Base-by-base conservation (phyloP, 768 basidiomycete genomes). In the Tylopilus balloui region DNA sequence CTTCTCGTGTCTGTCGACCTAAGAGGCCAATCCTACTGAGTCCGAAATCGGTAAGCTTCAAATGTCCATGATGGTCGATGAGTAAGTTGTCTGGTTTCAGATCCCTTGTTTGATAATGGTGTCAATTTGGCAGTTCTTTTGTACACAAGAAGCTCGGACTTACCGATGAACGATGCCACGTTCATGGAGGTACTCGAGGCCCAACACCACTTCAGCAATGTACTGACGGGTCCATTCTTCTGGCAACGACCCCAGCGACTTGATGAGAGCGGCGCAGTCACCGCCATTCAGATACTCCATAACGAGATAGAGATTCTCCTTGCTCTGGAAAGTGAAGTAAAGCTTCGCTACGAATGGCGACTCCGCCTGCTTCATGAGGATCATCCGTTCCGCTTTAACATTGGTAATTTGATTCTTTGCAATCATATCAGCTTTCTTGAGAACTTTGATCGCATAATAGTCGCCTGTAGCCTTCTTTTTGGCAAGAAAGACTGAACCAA, bases 341-440 rank as follows among this genome's bases (percentile, higher is more conserved):
- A 99, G 75, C 69, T 96, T 96, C 42, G 92, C 92, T 42, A 98
- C 96, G 62, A 98, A 95, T 14, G 96, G 95, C 9, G 93, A 96
- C 68, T 96, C 93, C 2, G 95, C 89, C 69, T 98, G 95, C 66
- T 93, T 93, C 96, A 99, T 99, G 58, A 99, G 78, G 61, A 99
- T 99, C 85, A 96, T 98, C 49, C 96, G 81, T 73, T 99, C 96
- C 2, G 96, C 96, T 72, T 98, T 98, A 68, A 99, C 96, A 65
- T 98, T 99, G 42, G 96, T 98, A 67, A 99, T 95, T 69, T 99
- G 96, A 73, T 99, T 99, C 80, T 99, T 99, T 34, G 96, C 91
- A 67, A 99, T 98, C 96, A 99, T 99, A 71, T 99, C 96, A n/a
- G 93, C 92, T 74, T 99, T 99, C 75, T 95, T 97, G 65, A 99